A percentile compares a stretch with the other conserved stretches of the same genome.
These are phyloP conservation scores for Candida schatavii DNA, from an alignment of 805 yeast species.

Conservation along the genomic window DNA sequence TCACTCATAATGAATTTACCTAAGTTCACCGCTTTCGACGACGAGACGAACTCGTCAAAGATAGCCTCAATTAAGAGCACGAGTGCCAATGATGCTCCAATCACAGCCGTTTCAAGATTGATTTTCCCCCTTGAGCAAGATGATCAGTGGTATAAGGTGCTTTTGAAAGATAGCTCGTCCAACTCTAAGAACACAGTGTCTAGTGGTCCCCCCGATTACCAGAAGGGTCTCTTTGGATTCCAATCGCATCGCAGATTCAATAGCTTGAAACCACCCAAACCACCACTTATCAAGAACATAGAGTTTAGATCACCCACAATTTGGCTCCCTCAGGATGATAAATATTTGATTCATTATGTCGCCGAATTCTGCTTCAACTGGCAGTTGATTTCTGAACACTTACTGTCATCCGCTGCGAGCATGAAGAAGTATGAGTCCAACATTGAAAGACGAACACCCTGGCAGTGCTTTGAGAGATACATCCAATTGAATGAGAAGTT, in stretches of 20 bases:
- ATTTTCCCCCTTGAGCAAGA: conserved; percentile 64
- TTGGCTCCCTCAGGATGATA: conserved; percentile 95
- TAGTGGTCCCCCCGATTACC: conserved; percentile 37
- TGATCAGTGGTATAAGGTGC: conserved; percentile 56
- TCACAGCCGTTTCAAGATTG: conserved; percentile 63
- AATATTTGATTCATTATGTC: conserved; percentile 70
- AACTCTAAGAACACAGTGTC: conserved; percentile 8
- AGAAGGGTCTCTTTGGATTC: conserved; percentile 58
- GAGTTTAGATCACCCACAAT: conserved; percentile 87
- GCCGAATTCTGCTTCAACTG: conserved; percentile 89
- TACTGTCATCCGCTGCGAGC: conserved; percentile 63
- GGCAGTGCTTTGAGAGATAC: conserved; percentile 98
- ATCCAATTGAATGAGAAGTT: conserved; percentile 88
- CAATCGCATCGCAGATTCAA: conserved; percentile 54
- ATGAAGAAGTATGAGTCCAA: conserved; percentile 68
- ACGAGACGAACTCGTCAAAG: conserved; percentile 16
- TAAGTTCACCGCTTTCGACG: conserved; percentile 46
- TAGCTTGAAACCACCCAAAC: conserved; percentile 81
- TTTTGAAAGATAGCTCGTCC: conserved; percentile 39
- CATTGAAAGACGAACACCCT: conserved; percentile 92
- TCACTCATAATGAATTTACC: conserved; percentile 49
- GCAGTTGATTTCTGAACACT: conserved; percentile 83
- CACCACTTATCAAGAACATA: conserved; percentile 79
- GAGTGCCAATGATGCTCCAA: conserved; percentile 26
- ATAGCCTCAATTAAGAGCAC: conserved; percentile 16